phyloP scores from a whole-genome alignment of 345 rosid genomes.

The Dipteronia dyeriana region DNA sequence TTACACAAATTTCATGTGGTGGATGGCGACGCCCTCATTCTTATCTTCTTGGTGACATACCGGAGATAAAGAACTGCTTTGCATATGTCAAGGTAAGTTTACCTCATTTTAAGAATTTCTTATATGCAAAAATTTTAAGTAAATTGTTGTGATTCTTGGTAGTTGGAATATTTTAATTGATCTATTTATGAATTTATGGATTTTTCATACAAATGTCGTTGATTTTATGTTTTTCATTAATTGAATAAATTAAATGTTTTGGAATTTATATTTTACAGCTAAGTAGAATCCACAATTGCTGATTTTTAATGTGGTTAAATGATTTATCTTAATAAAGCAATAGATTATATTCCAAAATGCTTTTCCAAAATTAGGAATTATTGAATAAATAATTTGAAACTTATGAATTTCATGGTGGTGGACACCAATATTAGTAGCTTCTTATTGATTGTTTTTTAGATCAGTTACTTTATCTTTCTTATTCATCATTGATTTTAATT shows the following conservation, averaged over 20 bases:
- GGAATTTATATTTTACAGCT: not conserved
- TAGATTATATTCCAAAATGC: not conserved
- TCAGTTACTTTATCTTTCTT: no score
- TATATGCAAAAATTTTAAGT: not conserved
- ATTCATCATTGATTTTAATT: no score
- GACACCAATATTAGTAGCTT: not conserved
- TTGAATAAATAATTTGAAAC: not conserved
- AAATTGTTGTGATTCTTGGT: not conserved
- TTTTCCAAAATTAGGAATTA: not conserved
- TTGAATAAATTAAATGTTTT: not conserved
- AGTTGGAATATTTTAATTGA: not conserved
- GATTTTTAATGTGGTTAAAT: not conserved
- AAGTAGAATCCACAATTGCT: not conserved
- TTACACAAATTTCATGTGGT: constrained; percentile 92
- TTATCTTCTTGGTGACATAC: constrained; percentile 73
- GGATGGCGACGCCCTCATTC: constrained; percentile 99
- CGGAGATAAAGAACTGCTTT: constrained; percentile 73
- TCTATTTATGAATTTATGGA: not conserved
- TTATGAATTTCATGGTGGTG: not conserved
- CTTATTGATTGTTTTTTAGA: no score
- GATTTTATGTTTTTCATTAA: not conserved
- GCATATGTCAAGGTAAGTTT: constrained; percentile 82
- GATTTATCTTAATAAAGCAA: not conserved
- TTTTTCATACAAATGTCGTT: not conserved
- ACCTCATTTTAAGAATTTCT: constrained; percentile 6